Conservation (phyloP, 352 stramenopile species). For the Phytophthora pisi region DNA sequence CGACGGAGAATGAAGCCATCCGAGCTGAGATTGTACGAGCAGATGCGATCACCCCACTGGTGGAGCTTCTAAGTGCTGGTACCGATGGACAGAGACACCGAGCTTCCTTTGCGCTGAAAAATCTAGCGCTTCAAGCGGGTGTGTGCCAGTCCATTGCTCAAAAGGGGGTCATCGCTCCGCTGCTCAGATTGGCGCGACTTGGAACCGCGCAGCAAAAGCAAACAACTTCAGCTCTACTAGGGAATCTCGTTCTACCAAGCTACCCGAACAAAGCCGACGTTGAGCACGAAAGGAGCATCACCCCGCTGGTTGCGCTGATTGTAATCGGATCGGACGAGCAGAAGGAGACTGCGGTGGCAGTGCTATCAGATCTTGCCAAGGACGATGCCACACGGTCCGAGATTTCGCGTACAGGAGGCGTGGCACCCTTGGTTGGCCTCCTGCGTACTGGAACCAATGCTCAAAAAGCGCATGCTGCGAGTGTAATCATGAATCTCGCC, state of each 20-base stretch:
- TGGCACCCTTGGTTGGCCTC: neutral
- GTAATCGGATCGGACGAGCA: neutral
- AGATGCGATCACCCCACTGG: neutral
- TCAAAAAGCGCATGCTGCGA: constrained; percentile 1
- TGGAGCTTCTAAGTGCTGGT: constrained; percentile 2
- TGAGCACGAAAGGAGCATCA: neutral
- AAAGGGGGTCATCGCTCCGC: neutral
- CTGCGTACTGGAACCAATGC: constrained; percentile 2
- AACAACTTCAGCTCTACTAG: neutral
- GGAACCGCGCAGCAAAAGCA: constrained; percentile 11
- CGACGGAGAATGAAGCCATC: neutral
- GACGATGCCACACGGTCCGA: neutral
- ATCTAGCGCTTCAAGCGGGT: constrained; percentile 1
- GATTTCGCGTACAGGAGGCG: constrained; percentile 4
- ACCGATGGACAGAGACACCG: constrained; percentile 3
- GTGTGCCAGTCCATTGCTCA: neutral
- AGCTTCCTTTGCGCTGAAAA: constrained; percentile 1
- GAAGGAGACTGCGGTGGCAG: constrained; percentile 2
- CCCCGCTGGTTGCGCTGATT: neutral
- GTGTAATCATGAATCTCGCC: constrained; percentile 4
- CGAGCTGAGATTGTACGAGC: neutral
- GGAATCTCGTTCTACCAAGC: neutral
- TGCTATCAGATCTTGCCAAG: constrained; percentile 4
- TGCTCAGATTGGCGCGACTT: neutral
- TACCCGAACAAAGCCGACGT: constrained; percentile 3